Base-by-base conservation (phyloP, 192 early-diverging fungal species). In the Podila clonocystis region DNA sequence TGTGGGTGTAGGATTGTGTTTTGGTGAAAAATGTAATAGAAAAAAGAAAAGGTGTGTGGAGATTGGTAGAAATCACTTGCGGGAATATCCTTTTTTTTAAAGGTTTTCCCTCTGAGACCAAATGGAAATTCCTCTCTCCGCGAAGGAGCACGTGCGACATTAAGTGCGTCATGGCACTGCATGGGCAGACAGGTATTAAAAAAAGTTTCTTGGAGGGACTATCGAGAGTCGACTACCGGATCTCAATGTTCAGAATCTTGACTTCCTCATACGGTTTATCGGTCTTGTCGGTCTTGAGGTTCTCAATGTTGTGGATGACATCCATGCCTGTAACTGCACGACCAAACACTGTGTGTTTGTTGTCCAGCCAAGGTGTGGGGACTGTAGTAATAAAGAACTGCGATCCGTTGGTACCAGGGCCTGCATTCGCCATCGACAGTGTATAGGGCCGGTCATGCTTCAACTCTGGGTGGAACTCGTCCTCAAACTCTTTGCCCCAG, bases 341-440 rank as follows among this genome's bases (percentile, higher is more conserved):
- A 9, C 97, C 97, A 87, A 99, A 99, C 0, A 99, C 89, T 2
- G 97, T 96, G 71, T 99, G 97, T 75, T 99, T 99, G 70, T 97
- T 94, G 66, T 99, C 96, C 20, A 99, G 84, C 97, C 97, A 99
- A 28, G 96, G 95, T 88, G 94, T 94, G 3, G 96, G 93, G 1
- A 94, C 92, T 1, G 91, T 91, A 0, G 97, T 99, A 60, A 99
- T 96, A 74, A 98, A 99, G 79, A 99, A 99, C 84, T 99, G 96
- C 50, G 91, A 93, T 29, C 91, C 97, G 72, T 98, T 98, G 13
- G 97, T 97, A 34, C 90, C 88, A 15, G 95, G 91, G 7, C 94
- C 93, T 8, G 94, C 90, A 82, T 99, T 99, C 8, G 97, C 97
- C 97, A 99, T 98, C 68, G 94, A 95, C 0, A 99, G 79, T 5